These are phyloP conservation scores for Eucommia ulmoides DNA, from an alignment of 257 asterid genomes.

Conservation along the genomic window DNA sequence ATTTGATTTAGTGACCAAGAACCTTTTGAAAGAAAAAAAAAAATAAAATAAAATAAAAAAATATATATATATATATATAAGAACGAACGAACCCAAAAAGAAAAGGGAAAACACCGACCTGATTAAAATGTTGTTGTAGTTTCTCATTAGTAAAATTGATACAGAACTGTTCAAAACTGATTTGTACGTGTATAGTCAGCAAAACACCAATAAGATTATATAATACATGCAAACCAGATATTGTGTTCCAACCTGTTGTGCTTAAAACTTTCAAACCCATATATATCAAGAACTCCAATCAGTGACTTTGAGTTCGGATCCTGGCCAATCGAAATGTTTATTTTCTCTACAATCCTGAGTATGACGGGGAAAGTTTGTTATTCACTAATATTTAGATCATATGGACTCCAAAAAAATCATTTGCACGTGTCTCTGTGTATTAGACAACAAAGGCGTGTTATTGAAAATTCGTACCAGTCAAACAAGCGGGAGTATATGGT, in stretches of 20 bases:
- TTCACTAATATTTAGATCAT: too few relatives aligned
- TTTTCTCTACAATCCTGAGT: slow-evolving; percentile 87
- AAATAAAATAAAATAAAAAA: too few relatives aligned
- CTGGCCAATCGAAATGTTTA: slow-evolving; percentile 90
- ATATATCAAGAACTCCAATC: slow-evolving; percentile 96
- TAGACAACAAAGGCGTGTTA: slow-evolving; percentile 3
- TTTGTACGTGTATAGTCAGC: slow-evolving; percentile 6
- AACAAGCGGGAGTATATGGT: slow-evolving; percentile 78
- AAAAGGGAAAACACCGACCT: slow-evolving; percentile 59
- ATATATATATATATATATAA: too few relatives aligned
- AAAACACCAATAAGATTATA: background rate
- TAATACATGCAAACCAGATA: too few relatives aligned
- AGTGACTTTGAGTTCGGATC: slow-evolving; percentile 93
- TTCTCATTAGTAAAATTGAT: slow-evolving; percentile 97
- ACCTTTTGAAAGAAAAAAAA: too few relatives aligned
- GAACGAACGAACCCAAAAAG: slow-evolving; percentile 8
- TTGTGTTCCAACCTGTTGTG: slow-evolving; percentile 46
- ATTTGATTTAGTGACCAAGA: slow-evolving; percentile 9
- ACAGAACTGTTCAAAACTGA: slow-evolving; percentile 98
- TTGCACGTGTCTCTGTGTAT: background rate
- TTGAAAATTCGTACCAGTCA: slow-evolving; percentile 51
- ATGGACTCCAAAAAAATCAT: background rate
- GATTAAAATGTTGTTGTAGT: slow-evolving; percentile 98
- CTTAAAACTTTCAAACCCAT: slow-evolving; percentile 95
- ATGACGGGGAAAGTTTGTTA: slow-evolving; percentile 10